These are phyloP conservation scores for Mimosa pudica DNA, from an alignment of 306 rosid genomes.

Conservation along the genomic window DNA sequence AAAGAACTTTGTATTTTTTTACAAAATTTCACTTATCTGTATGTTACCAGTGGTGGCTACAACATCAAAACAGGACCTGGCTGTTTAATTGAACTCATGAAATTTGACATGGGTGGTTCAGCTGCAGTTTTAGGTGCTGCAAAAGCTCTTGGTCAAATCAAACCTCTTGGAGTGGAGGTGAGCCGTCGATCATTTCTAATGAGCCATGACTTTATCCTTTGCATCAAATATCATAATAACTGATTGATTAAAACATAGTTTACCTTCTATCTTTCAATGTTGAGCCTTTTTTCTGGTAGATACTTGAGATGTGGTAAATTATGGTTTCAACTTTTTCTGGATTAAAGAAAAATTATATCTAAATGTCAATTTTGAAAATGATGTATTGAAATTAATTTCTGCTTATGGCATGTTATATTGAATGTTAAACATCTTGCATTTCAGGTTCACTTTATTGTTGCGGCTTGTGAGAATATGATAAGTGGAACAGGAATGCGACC, in stretches of 20 bases:
- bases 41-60: conserved; percentile 81
- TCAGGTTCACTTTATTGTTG: conserved; percentile 96
- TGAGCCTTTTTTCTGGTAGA: conserved; percentile 17
- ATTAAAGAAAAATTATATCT: neutral
- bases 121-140: conserved; percentile 96
- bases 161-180: conserved; percentile 94
- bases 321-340: conserved; percentile 6
- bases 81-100: conserved; percentile 81
- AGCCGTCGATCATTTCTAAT: conserved; percentile 32
- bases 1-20: neutral
- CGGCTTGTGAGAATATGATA: conserved; percentile 99
- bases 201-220: conserved; percentile 21
- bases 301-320: neutral
- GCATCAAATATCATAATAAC: neutral
- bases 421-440: conserved; percentile 9
- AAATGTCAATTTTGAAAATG: conserved; percentile 14
- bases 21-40: conserved; percentile 1
- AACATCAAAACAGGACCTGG: conserved; percentile 97
- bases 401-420: neutral
- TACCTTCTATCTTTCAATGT: conserved; percentile 20
- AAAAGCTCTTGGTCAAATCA: conserved; percentile 90
- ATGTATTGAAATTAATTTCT: conserved; percentile 26
- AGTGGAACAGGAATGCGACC: conserved; percentile 99
- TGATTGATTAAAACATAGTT: conserved; percentile 7
- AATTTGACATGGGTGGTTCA: conserved; percentile 91